Evolutionary conservation across 345 rosid species (phyloP).

Genomic region (Lenwebbia sp.): DNA sequence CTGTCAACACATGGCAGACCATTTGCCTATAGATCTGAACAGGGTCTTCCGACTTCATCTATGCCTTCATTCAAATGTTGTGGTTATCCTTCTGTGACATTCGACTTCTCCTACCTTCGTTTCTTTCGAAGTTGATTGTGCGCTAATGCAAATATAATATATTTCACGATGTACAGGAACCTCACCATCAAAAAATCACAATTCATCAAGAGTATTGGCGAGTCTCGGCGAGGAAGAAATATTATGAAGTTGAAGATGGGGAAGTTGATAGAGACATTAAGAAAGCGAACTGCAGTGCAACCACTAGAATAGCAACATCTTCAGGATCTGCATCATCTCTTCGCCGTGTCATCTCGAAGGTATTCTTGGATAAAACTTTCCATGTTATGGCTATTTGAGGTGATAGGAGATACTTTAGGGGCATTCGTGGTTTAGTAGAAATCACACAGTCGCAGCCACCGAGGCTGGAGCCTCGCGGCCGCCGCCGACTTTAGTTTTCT

Average conservation of each 20-base stretch:
- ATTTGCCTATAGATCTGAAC: too few relatives aligned
- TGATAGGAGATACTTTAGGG: not conserved
- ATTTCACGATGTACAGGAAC: constrained; percentile 16
- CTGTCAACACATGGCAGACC: not conserved
- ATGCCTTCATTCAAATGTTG: too few relatives aligned
- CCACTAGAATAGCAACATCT: constrained; percentile 17
- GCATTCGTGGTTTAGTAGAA: not conserved
- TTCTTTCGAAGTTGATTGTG: not conserved
- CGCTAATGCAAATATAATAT: not conserved
- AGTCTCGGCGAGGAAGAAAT: constrained; percentile 23
- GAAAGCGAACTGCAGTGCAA: constrained; percentile 16
- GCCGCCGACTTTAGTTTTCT: too few relatives aligned
- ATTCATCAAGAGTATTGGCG: constrained; percentile 40
- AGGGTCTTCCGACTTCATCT: too few relatives aligned
- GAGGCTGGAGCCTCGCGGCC: too few relatives aligned
- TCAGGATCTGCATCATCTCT: constrained; percentile 36
- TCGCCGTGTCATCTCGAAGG: constrained; percentile 42
- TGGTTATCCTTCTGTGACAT: too few relatives aligned
- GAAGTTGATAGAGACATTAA: constrained; percentile 11
- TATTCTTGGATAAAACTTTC: not conserved
- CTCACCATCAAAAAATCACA: constrained; percentile 17
- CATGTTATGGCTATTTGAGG: not conserved
- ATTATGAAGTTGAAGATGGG: constrained; percentile 12
- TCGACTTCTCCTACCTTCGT: not conserved
- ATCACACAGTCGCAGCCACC: too few relatives aligned